Base-by-base conservation (phyloP, 805 yeast species). In the Monosporozyma servazzii region DNA sequence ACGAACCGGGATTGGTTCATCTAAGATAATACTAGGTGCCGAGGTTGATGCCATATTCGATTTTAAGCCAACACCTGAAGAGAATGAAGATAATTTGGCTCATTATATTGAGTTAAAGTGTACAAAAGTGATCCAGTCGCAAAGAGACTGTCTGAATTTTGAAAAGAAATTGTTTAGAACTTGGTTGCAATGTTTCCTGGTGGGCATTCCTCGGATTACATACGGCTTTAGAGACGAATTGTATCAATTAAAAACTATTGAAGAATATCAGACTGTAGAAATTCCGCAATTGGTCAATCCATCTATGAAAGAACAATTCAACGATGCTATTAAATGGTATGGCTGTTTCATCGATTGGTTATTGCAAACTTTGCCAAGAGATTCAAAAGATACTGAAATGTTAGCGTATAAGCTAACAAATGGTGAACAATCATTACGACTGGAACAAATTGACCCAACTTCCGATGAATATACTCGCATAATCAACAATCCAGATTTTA, bases 1-100 rank as follows among this genome's bases (percentile, higher is more conserved):
- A 5, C 76, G 79, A 58, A 84, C 96, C 0, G 93, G 96, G 1
- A 80, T 91, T 15, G 96, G 96, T 11, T 76, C 76, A 43, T 76
- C 80, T 27, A 78, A 77, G 55, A 68, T 88, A 42, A 67, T 87
- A 5, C 66, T 90, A 44, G 96, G 91, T 0, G 98, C 96, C 2
- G 99, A 91, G 70, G 87, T 91, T n/a, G 99, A 91, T 68, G 84
- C 96, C 62, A 83, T 85, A 7, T 85, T 82, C 77, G 96, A 89
- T 65, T 88, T 79, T 60, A 77, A 81, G 56, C 47, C 47, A 5
- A 30, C 21, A 25, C 11, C 21, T 15, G 33, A 30, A 2, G 47
- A 30, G 7, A 17, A 44, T 3, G 47, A 44, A 3, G 79, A 78
- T 53, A 77, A 81, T 20, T 70, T 88, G 43, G 64, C 75, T 2